Conservation (phyloP, 306 rosid species). For the Myrica gale region DNA sequence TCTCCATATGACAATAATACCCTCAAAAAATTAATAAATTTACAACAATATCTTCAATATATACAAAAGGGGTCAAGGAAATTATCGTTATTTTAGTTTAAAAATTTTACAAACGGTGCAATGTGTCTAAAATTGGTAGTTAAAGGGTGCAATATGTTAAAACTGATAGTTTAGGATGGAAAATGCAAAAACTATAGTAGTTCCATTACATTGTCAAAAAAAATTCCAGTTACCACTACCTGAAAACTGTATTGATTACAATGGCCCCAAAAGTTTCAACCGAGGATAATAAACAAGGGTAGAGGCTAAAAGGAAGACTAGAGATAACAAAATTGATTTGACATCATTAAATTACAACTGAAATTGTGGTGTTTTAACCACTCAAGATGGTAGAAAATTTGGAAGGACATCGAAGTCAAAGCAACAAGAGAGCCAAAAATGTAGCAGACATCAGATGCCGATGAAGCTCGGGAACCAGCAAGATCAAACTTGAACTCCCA, state of each 20-base stretch:
- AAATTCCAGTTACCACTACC: slow-evolving; percentile 18
- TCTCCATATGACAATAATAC: no score
- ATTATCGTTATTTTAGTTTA: no score
- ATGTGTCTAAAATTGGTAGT: no score
- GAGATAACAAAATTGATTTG: slow-evolving; percentile 13
- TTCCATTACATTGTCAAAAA: neutral
- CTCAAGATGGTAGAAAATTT: neutral
- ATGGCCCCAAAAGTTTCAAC: neutral
- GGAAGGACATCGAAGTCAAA: slow-evolving; percentile 35
- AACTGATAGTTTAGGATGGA: no score
- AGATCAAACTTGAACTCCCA: slow-evolving; percentile 41
- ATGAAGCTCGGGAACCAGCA: slow-evolving; percentile 41
- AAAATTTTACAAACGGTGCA: no score
- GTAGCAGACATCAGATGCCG: slow-evolving; percentile 38
- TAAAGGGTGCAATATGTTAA: no score
- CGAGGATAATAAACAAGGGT: neutral
- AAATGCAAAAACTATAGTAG: no score
- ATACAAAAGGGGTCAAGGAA: no score
- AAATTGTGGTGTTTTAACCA: slow-evolving; percentile 6
- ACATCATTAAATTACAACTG: slow-evolving; percentile 7
- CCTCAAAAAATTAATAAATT: no score
- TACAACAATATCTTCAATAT: no score
- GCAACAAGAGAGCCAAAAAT: slow-evolving; percentile 32
- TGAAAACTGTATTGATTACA: slow-evolving; percentile 1
- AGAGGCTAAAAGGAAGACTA: neutral